Evolutionary conservation across 208 protist genomes (phyloP), one percentile per base, ranked within the genome.

Genomic region (Kentomonas sorsogonicus): DNA sequence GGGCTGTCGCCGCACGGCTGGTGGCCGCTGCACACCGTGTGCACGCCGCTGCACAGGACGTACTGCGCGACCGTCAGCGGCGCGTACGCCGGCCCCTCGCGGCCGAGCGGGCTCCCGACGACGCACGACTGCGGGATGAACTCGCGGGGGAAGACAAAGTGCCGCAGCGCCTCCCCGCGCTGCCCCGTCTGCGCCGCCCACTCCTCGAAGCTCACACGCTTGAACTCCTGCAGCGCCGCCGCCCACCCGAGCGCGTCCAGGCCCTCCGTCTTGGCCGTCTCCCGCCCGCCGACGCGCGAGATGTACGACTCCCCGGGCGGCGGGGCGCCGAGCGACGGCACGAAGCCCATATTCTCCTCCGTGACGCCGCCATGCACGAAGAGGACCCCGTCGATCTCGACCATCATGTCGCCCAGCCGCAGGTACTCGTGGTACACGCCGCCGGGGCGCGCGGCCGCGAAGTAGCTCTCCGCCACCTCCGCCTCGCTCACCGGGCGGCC

Each of bases 311-410:
- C n/a, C n/a, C n/a, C n/a, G 33, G 33, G 33, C 33, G 33, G 33
- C 33, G 33, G 33, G 33, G 33, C 11, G 7, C 7, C 11, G 33
- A 5, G 33, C 11, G 33, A 11, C 33, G 7, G 16, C 9, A 48
- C 43, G 22, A 6, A 48, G 6, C 43, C 43, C 22, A 86, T 57
- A 55, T 90, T 90, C 25, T 68, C 22, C 47, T 73, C 71, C 23
- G 66, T 79, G 25, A 96, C 67, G 25, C 68, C 72, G 40, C 86
- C 90, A 62, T 96, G 90, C 33, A 91, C 75, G 46, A 96, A 96
- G n/a, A 96, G 73, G 26, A 80, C 53, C 25, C 76, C 72, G 43
- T 79, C 76, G 9, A 94, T 27, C 43, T 72, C 55, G n/a, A 63
- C 55, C 38, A 60, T 73, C 38, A 96, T 62, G 23, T 63, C 69